Conservation (phyloP, 345 rosid species). For the Dipteronia dyeriana region DNA sequence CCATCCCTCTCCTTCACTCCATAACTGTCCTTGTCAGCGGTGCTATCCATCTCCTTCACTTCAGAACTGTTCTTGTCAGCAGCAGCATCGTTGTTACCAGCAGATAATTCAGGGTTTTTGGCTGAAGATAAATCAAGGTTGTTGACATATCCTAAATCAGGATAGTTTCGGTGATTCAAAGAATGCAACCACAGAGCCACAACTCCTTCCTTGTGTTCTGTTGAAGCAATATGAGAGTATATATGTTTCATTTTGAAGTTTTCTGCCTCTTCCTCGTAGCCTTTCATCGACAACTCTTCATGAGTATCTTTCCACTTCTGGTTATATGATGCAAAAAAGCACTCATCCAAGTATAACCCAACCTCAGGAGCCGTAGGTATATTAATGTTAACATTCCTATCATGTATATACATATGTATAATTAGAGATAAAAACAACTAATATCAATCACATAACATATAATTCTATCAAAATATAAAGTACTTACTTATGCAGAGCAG, state of each 20-base stretch:
- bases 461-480: not conserved
- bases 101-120: slow-evolving; percentile 5
- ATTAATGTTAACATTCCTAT: slow-evolving; percentile 65
- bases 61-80: not conserved
- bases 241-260: slow-evolving; percentile 80
- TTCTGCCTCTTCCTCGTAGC: slow-evolving; percentile 65
- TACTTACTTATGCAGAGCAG: slow-evolving; percentile 72
- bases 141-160: slow-evolving; percentile 47
- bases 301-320: slow-evolving; percentile 81
- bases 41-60: slow-evolving; percentile 3
- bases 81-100: not conserved
- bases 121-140: not conserved
- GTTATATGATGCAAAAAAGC: slow-evolving; percentile 80
- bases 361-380: slow-evolving; percentile 98
- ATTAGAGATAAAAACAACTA: not conserved
- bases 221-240: slow-evolving; percentile 76
- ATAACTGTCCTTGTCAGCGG: not conserved
- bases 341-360: slow-evolving; percentile 93
- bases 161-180: slow-evolving; percentile 76
- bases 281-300: slow-evolving; percentile 85
- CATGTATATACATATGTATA: not conserved
- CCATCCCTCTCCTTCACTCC: slow-evolving; percentile 1
- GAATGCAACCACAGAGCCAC: slow-evolving; percentile 97
- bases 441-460: not conserved
- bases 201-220: slow-evolving; percentile 79